Base-by-base conservation (phyloP, 371 early-diverging fungal species). In the Nosema muscidifuracis region DNA sequence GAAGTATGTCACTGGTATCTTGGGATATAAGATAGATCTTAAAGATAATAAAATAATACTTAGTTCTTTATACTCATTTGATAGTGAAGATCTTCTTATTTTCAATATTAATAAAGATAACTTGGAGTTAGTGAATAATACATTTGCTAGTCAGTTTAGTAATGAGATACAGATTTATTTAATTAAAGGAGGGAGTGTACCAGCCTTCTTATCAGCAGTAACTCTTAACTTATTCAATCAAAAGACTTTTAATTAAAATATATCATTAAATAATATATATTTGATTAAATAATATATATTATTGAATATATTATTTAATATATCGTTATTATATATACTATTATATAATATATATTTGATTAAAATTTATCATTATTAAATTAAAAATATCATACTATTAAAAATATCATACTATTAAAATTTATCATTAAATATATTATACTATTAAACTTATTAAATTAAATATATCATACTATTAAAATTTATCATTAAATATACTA, bases 181-280 rank as follows among this genome's bases (percentile, higher is more conserved):
- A 38, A 69, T 76, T 10, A 57, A 74, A 16, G 80, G 78, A 31
- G 65, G 66, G 65, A 73, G 73, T 42, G 50, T 82, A 22, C 72
- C 76, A 40, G 82, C 82, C 31, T 82, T 82, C 40, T 58, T 82
- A 16, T 66, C 82, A 28, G 78, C 78, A 16, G 78, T 82, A 2
- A 82, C 82, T 36, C 65, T 82, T 6, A 73, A 77, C 16, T 62
- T 82, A n/a, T 82, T 74, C 64, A 78, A 82, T 50, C 58, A 80
- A 43, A 82, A 78, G 50, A 82, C 82, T 7, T 82, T 80, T 62
- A 75, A 70, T 43, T 79, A 69, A 62, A n/a, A n/a, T n/a, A n/a
- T n/a, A n/a, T n/a, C n/a, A n/a, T n/a, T n/a, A n/a, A n/a, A n/a
- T n/a, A n/a, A n/a, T n/a, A n/a, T n/a, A n/a, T n/a, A n/a, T n/a